phyloP scores from a whole-genome alignment of 2,329 filamentous ascomycete genomes.

The Knufia fluminis region DNA sequence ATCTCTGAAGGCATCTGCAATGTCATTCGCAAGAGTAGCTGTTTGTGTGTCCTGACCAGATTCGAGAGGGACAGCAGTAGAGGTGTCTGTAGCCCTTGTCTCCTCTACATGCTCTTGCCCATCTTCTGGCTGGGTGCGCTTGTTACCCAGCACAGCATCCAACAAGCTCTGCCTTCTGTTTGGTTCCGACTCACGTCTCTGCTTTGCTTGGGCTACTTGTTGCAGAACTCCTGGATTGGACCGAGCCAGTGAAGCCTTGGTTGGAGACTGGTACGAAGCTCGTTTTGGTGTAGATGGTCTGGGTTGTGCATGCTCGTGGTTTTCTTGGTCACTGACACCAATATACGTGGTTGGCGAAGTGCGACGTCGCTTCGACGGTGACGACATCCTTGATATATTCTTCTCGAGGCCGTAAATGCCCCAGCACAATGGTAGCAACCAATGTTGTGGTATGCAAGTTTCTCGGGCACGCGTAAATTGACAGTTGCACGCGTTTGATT shows the following conservation, averaged over 20 bases:
- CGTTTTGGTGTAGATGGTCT: conserved; percentile 16
- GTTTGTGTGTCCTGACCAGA: not conserved
- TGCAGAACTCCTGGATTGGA: conserved; percentile 21
- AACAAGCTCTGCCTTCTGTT: conserved; percentile 1
- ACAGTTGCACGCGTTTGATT: not conserved
- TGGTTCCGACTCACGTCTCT: conserved; percentile 7
- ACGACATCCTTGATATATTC: not conserved
- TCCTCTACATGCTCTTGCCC: not conserved
- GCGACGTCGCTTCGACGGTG: conserved; percentile 3
- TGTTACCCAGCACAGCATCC: conserved; percentile 5
- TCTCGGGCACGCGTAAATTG: not conserved
- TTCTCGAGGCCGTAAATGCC: too few species aligned
- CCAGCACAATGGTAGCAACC: not conserved
- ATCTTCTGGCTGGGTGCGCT: not conserved
- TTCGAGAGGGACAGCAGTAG: too few species aligned
- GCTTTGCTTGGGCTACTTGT: conserved; percentile 8
- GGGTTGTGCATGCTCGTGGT: not conserved
- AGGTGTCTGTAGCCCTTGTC: not conserved
- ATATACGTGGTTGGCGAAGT: conserved; percentile 5
- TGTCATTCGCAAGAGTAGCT: not conserved
- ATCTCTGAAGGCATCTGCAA: not conserved
- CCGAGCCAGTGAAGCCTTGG: conserved; percentile 23
- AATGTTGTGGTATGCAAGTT: not conserved
- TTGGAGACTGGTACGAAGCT: conserved; percentile 23
- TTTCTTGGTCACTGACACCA: not conserved